Evolutionary conservation across 768 basidiomycete species (phyloP), one percentile per base, ranked within the genome.

Genomic region (Atractiella rhizophila): DNA sequence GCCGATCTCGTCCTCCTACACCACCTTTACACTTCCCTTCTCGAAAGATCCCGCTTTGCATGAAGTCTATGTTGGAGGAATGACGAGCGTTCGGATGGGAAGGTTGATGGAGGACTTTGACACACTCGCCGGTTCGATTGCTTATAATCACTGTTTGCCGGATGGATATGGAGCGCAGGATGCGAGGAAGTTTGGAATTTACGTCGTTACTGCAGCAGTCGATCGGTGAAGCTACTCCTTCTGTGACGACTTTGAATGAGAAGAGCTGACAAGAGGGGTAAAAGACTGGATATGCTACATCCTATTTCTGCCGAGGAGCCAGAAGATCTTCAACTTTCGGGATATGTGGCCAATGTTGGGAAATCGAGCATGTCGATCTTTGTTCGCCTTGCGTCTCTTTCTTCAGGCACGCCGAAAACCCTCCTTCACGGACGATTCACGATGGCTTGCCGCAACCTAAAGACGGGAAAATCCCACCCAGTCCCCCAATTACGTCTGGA

Each of bases 161-260:
- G 40, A 48, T 16, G 47, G 45, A 2, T 29, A 27, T 1, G 18
- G 28, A 23, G 28, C 46, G 10, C 16, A 36, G 1, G 45, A 48
- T n/a, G 46, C 48, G 6, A 24, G 27, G 12, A 37, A 40, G 30
- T 38, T 45, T 36, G 52, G 47, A 13, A 32, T 54, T 26, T 52
- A 48, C 45, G 36, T 54, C 21, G 53, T 54, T 12, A 54, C 53
- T 1, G 53, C 53, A 16, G 44, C 51, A 1, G 53, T 54, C 13
- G 53, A 54, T 37, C 42, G 53, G 1, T n/a, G n/a, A n/a, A n/a
- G n/a, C n/a, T n/a, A n/a, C n/a, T n/a, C n/a, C n/a, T n/a, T n/a
- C n/a, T n/a, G n/a, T n/a, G n/a, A n/a, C n/a, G n/a, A n/a, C n/a
- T n/a, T n/a, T n/a, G n/a, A n/a, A n/a, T n/a, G n/a, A n/a, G n/a